phyloP scores from a whole-genome alignment of 257 asterid species.

The Petunia axillaris region DNA sequence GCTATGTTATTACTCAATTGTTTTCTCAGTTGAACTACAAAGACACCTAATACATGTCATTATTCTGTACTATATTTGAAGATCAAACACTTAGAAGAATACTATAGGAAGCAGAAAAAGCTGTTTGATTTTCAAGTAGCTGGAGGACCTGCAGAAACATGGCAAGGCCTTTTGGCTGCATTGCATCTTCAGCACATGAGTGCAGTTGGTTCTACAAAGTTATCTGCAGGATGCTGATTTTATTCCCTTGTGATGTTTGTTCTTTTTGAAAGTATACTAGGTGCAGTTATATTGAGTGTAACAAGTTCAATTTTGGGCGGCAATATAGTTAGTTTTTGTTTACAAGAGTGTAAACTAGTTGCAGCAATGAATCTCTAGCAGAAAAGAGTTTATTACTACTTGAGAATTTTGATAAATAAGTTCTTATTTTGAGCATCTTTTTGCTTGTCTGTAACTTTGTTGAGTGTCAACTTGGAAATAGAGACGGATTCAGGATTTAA shows the following conservation, averaged over 20 bases:
- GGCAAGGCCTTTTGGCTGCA: constrained; percentile 91
- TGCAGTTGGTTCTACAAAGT: constrained; percentile 52
- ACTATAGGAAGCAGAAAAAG: constrained; percentile 80
- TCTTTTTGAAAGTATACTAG: constrained; percentile 21
- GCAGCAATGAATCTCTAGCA: not conserved
- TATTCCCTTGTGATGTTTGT: not conserved
- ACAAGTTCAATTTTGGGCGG: constrained; percentile 9
- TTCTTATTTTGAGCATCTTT: not conserved
- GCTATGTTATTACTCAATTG: not conserved
- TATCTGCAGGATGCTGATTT: constrained; percentile 51
- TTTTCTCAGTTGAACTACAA: not conserved
- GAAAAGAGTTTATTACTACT: not conserved
- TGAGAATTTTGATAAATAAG: not conserved
- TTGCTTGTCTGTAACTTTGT: not conserved
- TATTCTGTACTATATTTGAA: constrained; percentile 31
- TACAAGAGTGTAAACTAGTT: not conserved
- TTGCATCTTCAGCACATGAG: constrained; percentile 77
- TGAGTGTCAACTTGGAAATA: not conserved
- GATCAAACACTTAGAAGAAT: constrained; percentile 82
- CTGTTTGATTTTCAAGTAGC: constrained; percentile 75
- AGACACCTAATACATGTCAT: not conserved
- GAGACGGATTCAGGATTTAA: too few relatives aligned
- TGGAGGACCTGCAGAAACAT: constrained; percentile 70
- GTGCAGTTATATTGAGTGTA: not conserved
- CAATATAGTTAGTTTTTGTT: constrained; percentile 12